Conservation (phyloP, 352 stramenopile genomes). For the Pythium scleroteichum region DNA sequence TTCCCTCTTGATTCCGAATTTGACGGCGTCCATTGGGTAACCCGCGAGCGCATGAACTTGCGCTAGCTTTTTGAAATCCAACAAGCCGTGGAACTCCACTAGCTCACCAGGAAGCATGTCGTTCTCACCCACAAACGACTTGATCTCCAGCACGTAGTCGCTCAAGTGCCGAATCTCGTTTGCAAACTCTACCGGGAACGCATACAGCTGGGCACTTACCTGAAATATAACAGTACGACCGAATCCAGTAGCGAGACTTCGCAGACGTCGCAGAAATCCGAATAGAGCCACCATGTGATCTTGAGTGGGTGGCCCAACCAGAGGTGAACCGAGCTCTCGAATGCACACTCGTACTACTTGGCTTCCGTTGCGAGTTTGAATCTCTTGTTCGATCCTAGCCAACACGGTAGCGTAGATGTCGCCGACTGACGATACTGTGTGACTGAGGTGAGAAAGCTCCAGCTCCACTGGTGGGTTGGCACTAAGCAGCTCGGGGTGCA, state of each 20-base stretch:
- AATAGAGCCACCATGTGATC: constrained; percentile 48
- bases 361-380: constrained; percentile 14
- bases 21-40: constrained; percentile 52
- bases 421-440: neutral
- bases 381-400: constrained; percentile 23
- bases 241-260: constrained; percentile 23
- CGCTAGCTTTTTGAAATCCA: constrained; percentile 60
- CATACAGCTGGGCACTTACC: constrained; percentile 32
- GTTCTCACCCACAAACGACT: constrained; percentile 54
- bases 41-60: constrained; percentile 56
- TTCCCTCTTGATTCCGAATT: constrained; percentile 66
- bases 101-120: constrained; percentile 62
- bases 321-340: constrained; percentile 45
- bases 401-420: constrained; percentile 40
- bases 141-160: constrained; percentile 63
- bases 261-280: constrained; percentile 38
- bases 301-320: constrained; percentile 32
- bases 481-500: constrained; percentile 48
- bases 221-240: constrained; percentile 29
- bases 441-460: constrained; percentile 10
- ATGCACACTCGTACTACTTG: constrained; percentile 51
- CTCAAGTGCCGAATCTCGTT: constrained; percentile 53
- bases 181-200: constrained; percentile 32
- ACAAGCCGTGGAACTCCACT: constrained; percentile 56
- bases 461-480: constrained; percentile 43